These are phyloP conservation scores for Kazachstania viticola DNA, from an alignment of 805 yeast species.

Conservation along the genomic window DNA sequence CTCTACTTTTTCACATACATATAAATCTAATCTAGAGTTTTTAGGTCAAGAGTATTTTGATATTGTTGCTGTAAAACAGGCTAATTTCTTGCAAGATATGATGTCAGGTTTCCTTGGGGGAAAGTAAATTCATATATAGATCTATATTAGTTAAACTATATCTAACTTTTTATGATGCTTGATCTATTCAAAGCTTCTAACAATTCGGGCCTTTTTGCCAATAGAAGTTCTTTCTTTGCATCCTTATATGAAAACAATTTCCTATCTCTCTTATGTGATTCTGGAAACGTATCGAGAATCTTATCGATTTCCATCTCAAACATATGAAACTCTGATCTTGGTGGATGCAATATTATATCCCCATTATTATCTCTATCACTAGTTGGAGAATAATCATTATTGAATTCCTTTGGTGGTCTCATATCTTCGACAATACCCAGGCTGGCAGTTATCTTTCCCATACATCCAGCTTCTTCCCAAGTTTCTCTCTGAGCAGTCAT, in stretches of 20 bases:
- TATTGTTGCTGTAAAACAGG: conserved; percentile 40
- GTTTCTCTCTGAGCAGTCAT: conserved; percentile 73
- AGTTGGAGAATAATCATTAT: conserved; percentile 7
- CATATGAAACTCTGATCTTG: conserved; percentile 80
- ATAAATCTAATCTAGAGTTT: conserved; percentile 35
- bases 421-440: conserved; percentile 60
- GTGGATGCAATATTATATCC: conserved; percentile 34
- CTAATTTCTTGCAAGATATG: conserved; percentile 54
- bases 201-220: conserved; percentile 56
- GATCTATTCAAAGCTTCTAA: conserved; percentile 51
- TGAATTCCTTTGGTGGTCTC: conserved; percentile 39
- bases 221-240: conserved; percentile 47
- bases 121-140: neutral
- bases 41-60: conserved; percentile 56
- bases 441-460: conserved; percentile 43
- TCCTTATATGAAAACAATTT: conserved; percentile 65
- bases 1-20: conserved; percentile 18
- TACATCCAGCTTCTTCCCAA: conserved; percentile 96
- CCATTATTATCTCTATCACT: conserved; percentile 9
- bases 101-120: conserved; percentile 51
- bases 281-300: conserved; percentile 67
- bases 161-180: conserved; percentile 9
- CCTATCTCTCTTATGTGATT: conserved; percentile 46
- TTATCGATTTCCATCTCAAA: conserved; percentile 59
- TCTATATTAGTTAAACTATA: neutral